Percentiles rank a stretch among this genome's conserved stretches.
phyloP scores from a whole-genome alignment of 768 basidiomycete genomes.

The Leccinum rimulosum region DNA sequence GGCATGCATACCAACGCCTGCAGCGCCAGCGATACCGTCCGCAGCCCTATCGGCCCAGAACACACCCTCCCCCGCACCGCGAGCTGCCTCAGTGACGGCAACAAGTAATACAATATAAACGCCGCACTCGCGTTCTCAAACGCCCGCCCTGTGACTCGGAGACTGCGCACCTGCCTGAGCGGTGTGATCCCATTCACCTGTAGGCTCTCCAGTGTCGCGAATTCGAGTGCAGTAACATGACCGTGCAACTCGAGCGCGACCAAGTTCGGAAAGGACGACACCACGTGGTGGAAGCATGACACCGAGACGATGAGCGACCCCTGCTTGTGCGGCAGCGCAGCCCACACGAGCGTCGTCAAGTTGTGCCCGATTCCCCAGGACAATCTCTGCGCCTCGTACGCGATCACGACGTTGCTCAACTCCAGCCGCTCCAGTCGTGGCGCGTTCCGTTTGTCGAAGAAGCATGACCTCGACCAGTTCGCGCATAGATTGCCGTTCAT shows the following conservation, averaged over 20 bases:
- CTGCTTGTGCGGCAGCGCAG: conserved; percentile 5
- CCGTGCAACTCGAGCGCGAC: conserved; percentile 19
- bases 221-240: conserved; percentile 12
- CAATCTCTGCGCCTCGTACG: conserved; percentile 4
- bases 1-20: conserved; percentile 13
- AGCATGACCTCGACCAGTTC: conserved; percentile 18
- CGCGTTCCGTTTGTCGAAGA: conserved; percentile 19
- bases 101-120: conserved; percentile 14
- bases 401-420: conserved; percentile 19
- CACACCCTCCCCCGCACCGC: conserved; percentile 14
- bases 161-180: conserved; percentile 10
- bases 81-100: conserved; percentile 12
- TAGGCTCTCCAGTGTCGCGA: conserved; percentile 2
- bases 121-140: conserved; percentile 15
- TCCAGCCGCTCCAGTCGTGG: conserved; percentile 14
- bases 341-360: conserved; percentile 25
- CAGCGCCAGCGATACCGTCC: conserved; percentile 13
- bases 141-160: conserved; percentile 10
- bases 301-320: conserved; percentile 16
- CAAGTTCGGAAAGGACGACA: conserved; percentile 21
- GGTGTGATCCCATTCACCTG: conserved; percentile 2
- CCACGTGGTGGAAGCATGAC: conserved; percentile 16
- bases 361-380: conserved; percentile 13
- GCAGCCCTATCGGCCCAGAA: conserved; percentile 7
- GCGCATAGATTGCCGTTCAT: conserved; percentile 17